Evolutionary conservation across 2,329 filamentous ascomycete genomes (phyloP), one percentile per base, ranked within the genome.

Genomic region (Penicillium thymicola): DNA sequence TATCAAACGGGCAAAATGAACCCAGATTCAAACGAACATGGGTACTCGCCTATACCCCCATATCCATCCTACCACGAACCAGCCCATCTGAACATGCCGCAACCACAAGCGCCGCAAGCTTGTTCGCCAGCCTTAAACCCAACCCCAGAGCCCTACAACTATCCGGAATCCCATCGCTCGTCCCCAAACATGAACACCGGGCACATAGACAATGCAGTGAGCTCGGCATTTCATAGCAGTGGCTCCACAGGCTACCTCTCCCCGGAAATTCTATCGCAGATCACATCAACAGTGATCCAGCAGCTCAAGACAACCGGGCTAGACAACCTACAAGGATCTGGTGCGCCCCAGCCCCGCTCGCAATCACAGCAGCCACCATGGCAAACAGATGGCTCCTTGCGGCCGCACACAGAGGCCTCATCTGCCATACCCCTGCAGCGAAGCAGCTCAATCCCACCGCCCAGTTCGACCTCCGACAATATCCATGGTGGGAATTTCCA

Each of bases 191-290:
- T 57, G 21, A 51, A 61, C n/a, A 48, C 67, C 3, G 70, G 69
- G 5, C 79, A 79, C 13, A 78, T 85, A 61, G 81, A 81, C 62
- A 81, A 84, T 63, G 83, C 82, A 34, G 80, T 85, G 61, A 80
- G 77, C 62, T 79, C 79, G 59, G 82, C 82, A 10, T 82, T 84
- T 58, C 75, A 81, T 62, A 78, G 78, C 50, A 76, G 79, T 11
- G 76, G 81, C 40, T 71, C 77, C 9, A 74, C 78, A 9, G 76
- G 75, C 56, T 77, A 79, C 38, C 73, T 88, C 13, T 81, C 85
- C 50, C 84, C 84, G 2, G 82, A 85, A 8, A 74, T 88, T 23
- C 79, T 88, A 49, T 80, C 82, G 46, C 81, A 85, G 59, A 84
- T 87, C 62, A 85, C 82, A 1, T 79, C 80, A 53, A 81, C 76